Evolutionary conservation across 2,329 filamentous ascomycete genomes (phyloP), one percentile per base, ranked within the genome.

Genomic region (Dactylonectria macrodidyma): DNA sequence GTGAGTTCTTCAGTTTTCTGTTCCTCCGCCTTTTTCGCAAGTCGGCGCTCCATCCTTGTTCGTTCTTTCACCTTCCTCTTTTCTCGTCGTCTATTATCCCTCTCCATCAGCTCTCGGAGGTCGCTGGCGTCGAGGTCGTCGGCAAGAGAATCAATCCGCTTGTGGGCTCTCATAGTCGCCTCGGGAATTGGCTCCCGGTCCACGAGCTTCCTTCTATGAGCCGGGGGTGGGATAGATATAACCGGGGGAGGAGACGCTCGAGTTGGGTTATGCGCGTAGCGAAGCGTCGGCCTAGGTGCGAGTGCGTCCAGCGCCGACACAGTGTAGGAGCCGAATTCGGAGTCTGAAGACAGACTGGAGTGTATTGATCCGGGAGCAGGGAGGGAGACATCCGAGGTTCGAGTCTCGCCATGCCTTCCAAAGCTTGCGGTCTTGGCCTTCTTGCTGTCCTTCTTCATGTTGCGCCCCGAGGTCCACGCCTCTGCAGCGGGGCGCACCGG

Each of bases 111-210:
- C 78, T 97, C 93, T 66, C 95, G 89, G 46, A 99, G 80, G 73
- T 94, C 95, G 59, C 92, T 90, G 3, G 96, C 93, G 81, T 94
- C 94, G 62, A 99, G 86, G 66, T 93, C 92, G 77, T 98, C 93
- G 24, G 95, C 96, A 51, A 98, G 82, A 80, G 93, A 83, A 82
- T 93, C 82, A 78, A 93, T 81, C 76, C 89, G 82, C 81, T 91
- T 90, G 73, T 89, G 88, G 3, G 87, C 87, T 71, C 86, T 90
- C 33, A 91, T 76, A 0, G 83, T 86, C 44, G 89, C 90, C 68
- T 93, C 89, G 0, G 88, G 85, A 16, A 91, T 89, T n/a, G 86
- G 81, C 71, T 84, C 79, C 38, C 84, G 79, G 69, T 87, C 81
- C 71, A 86, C 78, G 67, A 88, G 76, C 77, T 87, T 83, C 81